These are phyloP conservation scores for Neurospora sp. DNA, from an alignment of 495 filamentous ascomycete genomes.

Conservation along the genomic window DNA sequence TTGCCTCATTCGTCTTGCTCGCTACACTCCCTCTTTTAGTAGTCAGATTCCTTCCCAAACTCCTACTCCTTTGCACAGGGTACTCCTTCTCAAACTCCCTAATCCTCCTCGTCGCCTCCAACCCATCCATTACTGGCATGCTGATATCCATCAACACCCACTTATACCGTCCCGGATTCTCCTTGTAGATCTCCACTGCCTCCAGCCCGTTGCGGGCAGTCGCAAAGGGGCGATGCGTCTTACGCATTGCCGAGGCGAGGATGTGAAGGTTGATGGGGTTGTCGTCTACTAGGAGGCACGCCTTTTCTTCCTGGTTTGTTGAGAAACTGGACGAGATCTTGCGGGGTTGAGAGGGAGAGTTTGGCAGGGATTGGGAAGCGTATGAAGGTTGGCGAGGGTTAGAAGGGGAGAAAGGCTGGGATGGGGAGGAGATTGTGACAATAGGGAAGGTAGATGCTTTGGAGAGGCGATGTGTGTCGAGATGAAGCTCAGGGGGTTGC, in stretches of 20 bases:
- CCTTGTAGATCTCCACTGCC: constrained; percentile 43
- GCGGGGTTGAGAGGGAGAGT: background rate
- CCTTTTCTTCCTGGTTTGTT: background rate
- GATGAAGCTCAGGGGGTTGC: background rate
- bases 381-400: background rate
- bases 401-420: background rate
- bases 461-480: background rate
- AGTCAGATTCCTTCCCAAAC: background rate
- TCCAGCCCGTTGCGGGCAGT: constrained; percentile 50
- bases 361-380: background rate
- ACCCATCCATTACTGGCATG: constrained; percentile 66
- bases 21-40: background rate
- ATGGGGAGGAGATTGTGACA: background rate
- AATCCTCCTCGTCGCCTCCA: constrained; percentile 53
- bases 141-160: constrained; percentile 48
- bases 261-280: constrained; percentile 34
- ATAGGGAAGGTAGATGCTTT: background rate
- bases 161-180: constrained; percentile 20
- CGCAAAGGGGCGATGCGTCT: constrained; percentile 38
- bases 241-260: constrained; percentile 45
- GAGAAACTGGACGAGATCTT: background rate
- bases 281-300: constrained; percentile 35
- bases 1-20: background rate
- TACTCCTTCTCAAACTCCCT: constrained; percentile 42
- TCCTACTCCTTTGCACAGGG: background rate